These are phyloP conservation scores for Effrenium voratum DNA, from an alignment of 73 alveolate genomes.

Conservation along the genomic window DNA sequence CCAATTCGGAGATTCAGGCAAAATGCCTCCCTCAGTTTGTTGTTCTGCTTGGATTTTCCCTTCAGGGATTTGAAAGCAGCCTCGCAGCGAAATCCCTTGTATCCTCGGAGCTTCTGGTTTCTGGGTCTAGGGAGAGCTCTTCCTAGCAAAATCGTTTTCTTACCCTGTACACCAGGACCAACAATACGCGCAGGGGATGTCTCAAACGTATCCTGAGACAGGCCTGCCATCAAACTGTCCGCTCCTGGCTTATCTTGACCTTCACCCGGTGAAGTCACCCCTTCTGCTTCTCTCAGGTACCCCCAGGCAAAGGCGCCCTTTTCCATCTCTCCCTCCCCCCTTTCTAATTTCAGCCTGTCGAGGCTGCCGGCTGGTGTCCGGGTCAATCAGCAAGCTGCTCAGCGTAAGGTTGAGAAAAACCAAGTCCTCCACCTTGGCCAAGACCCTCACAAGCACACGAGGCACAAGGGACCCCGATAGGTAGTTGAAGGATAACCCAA, in stretches of 20 bases:
- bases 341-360: slow-evolving; percentile 54
- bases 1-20: background rate
- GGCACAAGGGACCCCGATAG: too few relatives aligned
- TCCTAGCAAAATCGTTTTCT: background rate
- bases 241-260: background rate
- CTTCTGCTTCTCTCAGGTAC: background rate
- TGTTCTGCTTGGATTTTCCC: background rate
- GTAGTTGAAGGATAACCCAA: too few relatives aligned
- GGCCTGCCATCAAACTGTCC: background rate
- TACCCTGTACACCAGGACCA: background rate
- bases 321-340: background rate
- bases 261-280: background rate
- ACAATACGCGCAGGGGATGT: background rate
- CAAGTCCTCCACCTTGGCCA: background rate
- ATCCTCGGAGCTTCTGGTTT: background rate
- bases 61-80: background rate
- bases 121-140: background rate
- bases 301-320: background rate
- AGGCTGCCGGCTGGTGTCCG: slow-evolving; percentile 30
- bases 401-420: slow-evolving; percentile 45
- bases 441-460: too few relatives aligned
- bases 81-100: background rate
- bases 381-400: slow-evolving; percentile 10
- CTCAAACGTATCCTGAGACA: background rate
- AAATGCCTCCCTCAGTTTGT: background rate